Base-by-base conservation (phyloP, 129 eudicot genomes). In the Tagetes erecta region DNA sequence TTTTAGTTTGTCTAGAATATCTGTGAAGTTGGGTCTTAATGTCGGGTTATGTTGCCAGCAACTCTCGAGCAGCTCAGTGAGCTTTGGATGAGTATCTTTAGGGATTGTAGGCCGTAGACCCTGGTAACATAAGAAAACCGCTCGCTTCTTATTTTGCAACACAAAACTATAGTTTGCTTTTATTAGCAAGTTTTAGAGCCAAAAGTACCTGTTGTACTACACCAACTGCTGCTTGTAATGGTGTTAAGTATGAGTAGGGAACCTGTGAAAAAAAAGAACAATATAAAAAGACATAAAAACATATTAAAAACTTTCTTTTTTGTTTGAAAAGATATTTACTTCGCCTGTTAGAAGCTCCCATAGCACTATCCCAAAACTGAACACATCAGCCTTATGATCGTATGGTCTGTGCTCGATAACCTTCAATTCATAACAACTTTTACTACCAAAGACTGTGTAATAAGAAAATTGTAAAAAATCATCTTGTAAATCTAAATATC, bases 281-380 rank as follows among this genome's bases (percentile, higher is more conserved):
- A 71, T 38, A 36, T 35, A 36, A 8, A 52, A 37, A 34, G 7
- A n/a, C 31, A 63, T 6, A 5, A 0, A 34, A 3, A 60, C 35
- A 59, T 35, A 36, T 35, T 5, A 57, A 30, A 10, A 35, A 60
- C 27, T 35, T 60, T 35, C 2, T 60, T 10, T 44, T 44, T 47
- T 36, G 51, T 42, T 68, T 46, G 7, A 58, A 64, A 40, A n/a
- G 40, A n/a, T n/a, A 53, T 82, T 80, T 83, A 89, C 96, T 79
- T 89, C 91, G 52, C 96, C 89, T 1, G 96, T 84, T 75, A 89
- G 57, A 42, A 91, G 89, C 83, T 91, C 97, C 97, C 97, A 91
- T 37, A 88, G 79, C 27, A 88, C 92, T 39, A 91, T 68, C 7
- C 83, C 91, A 45, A 91, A 91, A 81, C 97, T 91, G 80, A 86